Conservation (phyloP, 2,329 filamentous ascomycete species). For the Calonectria naviculata region DNA sequence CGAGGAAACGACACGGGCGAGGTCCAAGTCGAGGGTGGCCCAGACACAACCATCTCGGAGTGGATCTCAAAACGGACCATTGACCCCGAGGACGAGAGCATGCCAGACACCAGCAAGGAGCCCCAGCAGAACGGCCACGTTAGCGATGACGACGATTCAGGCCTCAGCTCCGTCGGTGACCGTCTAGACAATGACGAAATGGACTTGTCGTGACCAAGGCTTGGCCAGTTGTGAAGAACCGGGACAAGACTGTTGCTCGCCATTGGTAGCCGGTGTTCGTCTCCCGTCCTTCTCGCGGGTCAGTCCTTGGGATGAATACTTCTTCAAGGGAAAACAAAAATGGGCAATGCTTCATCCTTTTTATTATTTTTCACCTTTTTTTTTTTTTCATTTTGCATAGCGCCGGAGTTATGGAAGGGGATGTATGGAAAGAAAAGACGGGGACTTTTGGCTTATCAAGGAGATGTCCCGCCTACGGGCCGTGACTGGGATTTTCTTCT, state of each 20-base stretch:
- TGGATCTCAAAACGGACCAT: constrained; percentile 48
- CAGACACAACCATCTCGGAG: constrained; percentile 48
- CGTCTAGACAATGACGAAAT: constrained; percentile 57
- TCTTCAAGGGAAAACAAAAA: neutral
- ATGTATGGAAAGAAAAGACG: constrained; percentile 21
- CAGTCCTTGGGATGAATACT: neutral
- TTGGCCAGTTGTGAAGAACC: neutral
- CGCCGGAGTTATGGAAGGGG: constrained; percentile 40
- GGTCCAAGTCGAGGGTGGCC: constrained; percentile 82
- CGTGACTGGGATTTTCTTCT: neutral
- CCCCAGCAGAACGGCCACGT: constrained; percentile 38
- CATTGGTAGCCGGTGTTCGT: neutral
- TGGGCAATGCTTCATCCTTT: neutral
- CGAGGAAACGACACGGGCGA: constrained; percentile 76
- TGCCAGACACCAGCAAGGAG: constrained; percentile 17
- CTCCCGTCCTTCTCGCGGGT: neutral
- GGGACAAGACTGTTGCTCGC: neutral
- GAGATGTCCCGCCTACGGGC: neutral
- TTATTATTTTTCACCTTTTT: neutral
- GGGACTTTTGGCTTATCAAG: constrained; percentile 6
- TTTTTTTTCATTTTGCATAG: constrained; percentile 40
- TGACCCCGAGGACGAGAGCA: constrained; percentile 1
- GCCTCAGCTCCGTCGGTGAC: constrained; percentile 67
- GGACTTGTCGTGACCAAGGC: constrained; percentile 52
- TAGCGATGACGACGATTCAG: constrained; percentile 59